A percentile compares a stretch with the other conserved stretches of the same genome.
Evolutionary conservation across 768 basidiomycete species (phyloP).

Genomic region (Chalciporus sphaerocephalus): DNA sequence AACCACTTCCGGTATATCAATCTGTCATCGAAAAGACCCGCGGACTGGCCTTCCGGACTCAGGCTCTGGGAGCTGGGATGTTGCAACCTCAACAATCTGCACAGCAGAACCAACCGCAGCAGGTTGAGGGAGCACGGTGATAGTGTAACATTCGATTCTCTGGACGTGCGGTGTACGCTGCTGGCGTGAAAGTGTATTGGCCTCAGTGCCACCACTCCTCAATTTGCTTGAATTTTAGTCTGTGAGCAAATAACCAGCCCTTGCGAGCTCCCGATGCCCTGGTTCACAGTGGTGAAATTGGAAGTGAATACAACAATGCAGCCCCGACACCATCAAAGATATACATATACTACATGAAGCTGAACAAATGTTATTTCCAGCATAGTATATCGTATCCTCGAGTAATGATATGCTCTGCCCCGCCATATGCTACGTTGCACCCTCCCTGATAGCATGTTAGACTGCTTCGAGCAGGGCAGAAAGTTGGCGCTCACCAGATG

Average conservation of each 20-base stretch:
- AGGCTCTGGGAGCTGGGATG: constrained; percentile 82
- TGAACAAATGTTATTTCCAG: constrained; percentile 26
- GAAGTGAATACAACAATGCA: neutral
- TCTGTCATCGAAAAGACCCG: constrained; percentile 94
- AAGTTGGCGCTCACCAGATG: constrained; percentile 51
- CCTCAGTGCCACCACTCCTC: neutral
- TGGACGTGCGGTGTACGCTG: constrained; percentile 5
- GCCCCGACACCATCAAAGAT: no score
- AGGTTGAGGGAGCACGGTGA: constrained; percentile 28
- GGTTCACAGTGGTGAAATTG: neutral
- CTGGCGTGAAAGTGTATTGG: constrained; percentile 3
- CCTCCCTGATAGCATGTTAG: constrained; percentile 31
- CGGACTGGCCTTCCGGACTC: constrained; percentile 85
- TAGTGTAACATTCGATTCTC: constrained; percentile 2
- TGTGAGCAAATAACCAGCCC: neutral
- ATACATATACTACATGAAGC: neutral
- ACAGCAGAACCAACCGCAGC: constrained; percentile 30
- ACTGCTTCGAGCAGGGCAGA: neutral
- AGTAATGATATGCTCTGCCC: constrained; percentile 35
- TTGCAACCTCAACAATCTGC: constrained; percentile 31
- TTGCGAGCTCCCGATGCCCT: no score
- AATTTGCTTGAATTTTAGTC: neutral
- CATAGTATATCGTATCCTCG: constrained; percentile 43
- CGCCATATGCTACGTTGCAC: constrained; percentile 39
- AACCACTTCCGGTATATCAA: constrained; percentile 86